phyloP scores from a whole-genome alignment of 2,329 filamentous ascomycete species.

The Clarireedia hainanense region DNA sequence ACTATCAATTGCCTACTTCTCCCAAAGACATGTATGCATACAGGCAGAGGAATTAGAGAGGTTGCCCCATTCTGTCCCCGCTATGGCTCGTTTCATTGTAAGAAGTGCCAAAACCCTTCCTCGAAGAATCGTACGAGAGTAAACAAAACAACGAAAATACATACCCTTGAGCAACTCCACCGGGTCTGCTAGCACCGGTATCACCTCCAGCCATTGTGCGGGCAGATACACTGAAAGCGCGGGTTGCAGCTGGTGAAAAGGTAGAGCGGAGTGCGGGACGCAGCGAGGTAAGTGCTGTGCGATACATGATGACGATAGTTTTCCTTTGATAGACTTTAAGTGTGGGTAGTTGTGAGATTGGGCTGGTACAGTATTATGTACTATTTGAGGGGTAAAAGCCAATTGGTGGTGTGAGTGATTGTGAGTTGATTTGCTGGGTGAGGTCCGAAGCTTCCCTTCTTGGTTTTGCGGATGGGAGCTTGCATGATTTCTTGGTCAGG shows the following conservation, averaged over 20 bases:
- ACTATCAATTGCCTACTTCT: too few relatives aligned
- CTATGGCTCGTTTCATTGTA: neutral
- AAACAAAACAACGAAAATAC: conserved; percentile 4
- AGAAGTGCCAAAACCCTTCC: neutral
- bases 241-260: conserved; percentile 45
- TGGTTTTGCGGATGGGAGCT: neutral
- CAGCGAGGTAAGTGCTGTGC: conserved; percentile 46
- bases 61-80: too few relatives aligned
- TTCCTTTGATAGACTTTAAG: neutral
- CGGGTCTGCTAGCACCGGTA: conserved; percentile 26
- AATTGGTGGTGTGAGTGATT: conserved; percentile 20
- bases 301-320: conserved; percentile 50
- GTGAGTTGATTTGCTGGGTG: conserved; percentile 13
- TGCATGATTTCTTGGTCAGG: neutral
- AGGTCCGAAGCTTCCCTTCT: neutral
- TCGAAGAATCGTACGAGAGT: neutral
- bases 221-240: conserved; percentile 33
- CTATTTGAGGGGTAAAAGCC: conserved; percentile 16
- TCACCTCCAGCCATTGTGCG: conserved; percentile 59
- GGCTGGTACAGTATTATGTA: neutral
- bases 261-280: conserved; percentile 36
- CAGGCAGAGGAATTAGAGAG: too few relatives aligned
- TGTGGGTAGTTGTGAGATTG: neutral
- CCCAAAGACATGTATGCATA: too few relatives aligned
- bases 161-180: conserved; percentile 17